Percentiles rank a stretch among this genome's conserved stretches.
Conservation (phyloP, 1,284 basidiomycete genomes). For the Ganoderma sinense region DNA sequence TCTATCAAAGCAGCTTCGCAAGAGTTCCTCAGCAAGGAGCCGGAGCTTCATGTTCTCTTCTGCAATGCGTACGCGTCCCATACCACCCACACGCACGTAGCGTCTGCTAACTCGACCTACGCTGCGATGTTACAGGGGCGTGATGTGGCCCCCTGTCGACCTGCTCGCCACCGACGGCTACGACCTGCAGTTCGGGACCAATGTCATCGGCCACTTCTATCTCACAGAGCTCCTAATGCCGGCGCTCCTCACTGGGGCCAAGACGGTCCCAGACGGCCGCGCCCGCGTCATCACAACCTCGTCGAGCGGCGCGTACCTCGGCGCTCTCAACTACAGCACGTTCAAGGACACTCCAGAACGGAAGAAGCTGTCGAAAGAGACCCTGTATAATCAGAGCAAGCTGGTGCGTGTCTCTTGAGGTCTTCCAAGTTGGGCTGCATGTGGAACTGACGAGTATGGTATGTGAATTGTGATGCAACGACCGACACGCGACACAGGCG, state of each 20-base stretch:
- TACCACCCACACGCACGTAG: slow-evolving; percentile 1
- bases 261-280: slow-evolving; percentile 42
- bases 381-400: slow-evolving; percentile 54
- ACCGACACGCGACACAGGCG: not conserved
- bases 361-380: slow-evolving; percentile 34
- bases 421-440: no score
- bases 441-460: not conserved
- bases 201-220: slow-evolving; percentile 50
- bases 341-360: slow-evolving; percentile 39
- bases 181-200: slow-evolving; percentile 60
- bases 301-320: slow-evolving; percentile 42
- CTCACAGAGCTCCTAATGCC: slow-evolving; percentile 51
- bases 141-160: slow-evolving; percentile 50
- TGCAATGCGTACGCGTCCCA: slow-evolving; percentile 54
- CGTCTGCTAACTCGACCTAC: slow-evolving; percentile 14
- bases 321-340: slow-evolving; percentile 39
- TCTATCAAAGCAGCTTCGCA: slow-evolving; percentile 50
- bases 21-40: slow-evolving; percentile 54
- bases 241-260: not conserved
- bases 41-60: slow-evolving; percentile 55
- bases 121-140: slow-evolving; percentile 44
- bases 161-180: slow-evolving; percentile 52
- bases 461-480: no score
- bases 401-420: slow-evolving; percentile 36
- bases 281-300: slow-evolving; percentile 52